A percentile compares a stretch with the other conserved stretches of the same genome.
Conservation (phyloP, 306 rosid genomes). For the Quercus bicolor region DNA sequence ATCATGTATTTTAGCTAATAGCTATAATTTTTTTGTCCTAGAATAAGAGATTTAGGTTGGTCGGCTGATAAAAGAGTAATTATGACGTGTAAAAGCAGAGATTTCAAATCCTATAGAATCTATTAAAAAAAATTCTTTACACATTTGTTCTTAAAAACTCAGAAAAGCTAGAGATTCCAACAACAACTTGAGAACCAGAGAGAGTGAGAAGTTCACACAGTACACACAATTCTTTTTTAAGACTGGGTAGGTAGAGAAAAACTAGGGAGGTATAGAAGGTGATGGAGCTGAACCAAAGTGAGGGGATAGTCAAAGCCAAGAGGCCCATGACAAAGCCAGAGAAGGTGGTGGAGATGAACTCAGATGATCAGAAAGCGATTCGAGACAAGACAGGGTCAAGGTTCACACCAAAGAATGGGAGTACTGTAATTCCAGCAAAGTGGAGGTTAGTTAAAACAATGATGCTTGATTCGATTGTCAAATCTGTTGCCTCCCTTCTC, state of each 20-base stretch:
- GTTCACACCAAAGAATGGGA: constrained; percentile 1
- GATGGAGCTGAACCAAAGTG: background rate
- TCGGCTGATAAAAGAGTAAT: too few species aligned
- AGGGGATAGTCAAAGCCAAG: background rate
- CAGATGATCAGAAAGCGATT: background rate
- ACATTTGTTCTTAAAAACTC: too few species aligned
- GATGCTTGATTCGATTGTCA: constrained; percentile 3
- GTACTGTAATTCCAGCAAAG: constrained; percentile 31
- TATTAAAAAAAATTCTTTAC: too few species aligned
- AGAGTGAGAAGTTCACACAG: too few species aligned
- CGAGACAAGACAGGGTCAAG: background rate
- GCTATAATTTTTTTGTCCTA: too few species aligned
- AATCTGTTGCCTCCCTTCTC: background rate
- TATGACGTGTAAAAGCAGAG: too few species aligned
- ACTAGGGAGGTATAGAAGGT: background rate
- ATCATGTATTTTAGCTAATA: too few species aligned
- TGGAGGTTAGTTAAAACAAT: constrained; percentile 41
- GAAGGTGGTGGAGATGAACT: background rate
- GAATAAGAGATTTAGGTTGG: too few species aligned
- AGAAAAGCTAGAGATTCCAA: too few species aligned
- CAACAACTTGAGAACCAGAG: too few species aligned
- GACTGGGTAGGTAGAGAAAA: background rate
- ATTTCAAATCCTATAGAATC: too few species aligned
- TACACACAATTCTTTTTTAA: background rate
- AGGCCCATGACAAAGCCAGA: background rate